phyloP scores from a whole-genome alignment of 495 filamentous ascomycete species.

The Recurvomyces mirabilis region DNA sequence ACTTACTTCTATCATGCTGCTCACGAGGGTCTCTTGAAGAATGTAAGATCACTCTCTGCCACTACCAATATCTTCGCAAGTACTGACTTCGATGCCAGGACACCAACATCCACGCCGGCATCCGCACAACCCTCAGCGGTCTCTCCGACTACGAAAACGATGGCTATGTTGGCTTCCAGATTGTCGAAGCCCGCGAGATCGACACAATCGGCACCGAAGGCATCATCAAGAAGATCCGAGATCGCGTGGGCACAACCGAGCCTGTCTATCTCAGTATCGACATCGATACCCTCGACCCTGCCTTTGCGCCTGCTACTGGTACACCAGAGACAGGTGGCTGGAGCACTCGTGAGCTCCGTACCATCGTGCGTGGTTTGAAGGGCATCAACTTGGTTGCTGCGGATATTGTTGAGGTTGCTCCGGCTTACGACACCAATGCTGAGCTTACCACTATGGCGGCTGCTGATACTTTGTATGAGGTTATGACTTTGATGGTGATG shows the following conservation, averaged over 20 bases:
- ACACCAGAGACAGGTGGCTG: slow-evolving; percentile 83
- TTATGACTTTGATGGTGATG: slow-evolving; percentile 73
- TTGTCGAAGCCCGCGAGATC: slow-evolving; percentile 71
- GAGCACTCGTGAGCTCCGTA: slow-evolving; percentile 67
- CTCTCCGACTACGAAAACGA: slow-evolving; percentile 59
- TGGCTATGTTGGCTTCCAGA: slow-evolving; percentile 68
- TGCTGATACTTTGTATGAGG: slow-evolving; percentile 71
- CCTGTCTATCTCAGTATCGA: slow-evolving; percentile 79
- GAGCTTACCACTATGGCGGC: slow-evolving; percentile 80
- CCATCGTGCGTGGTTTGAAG: slow-evolving; percentile 60
- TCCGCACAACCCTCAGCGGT: slow-evolving; percentile 64
- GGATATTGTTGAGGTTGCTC: slow-evolving; percentile 80
- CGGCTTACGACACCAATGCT: slow-evolving; percentile 71
- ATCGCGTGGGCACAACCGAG: slow-evolving; percentile 58
- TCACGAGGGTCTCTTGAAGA: slow-evolving; percentile 61
- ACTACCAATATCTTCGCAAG: no score
- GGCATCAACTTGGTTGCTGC: slow-evolving; percentile 68
- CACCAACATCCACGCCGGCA: slow-evolving; percentile 77
- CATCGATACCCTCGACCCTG: slow-evolving; percentile 80
- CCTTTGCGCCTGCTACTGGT: slow-evolving; percentile 73
- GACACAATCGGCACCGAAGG: slow-evolving; percentile 61
- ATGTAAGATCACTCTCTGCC: slow-evolving; percentile 29
- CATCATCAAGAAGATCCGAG: slow-evolving; percentile 63
- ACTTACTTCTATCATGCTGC: slow-evolving; percentile 67
- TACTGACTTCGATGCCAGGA: no score